Conservation (phyloP, 371 early-diverging fungal species). For the Gilbertella persicaria region DNA sequence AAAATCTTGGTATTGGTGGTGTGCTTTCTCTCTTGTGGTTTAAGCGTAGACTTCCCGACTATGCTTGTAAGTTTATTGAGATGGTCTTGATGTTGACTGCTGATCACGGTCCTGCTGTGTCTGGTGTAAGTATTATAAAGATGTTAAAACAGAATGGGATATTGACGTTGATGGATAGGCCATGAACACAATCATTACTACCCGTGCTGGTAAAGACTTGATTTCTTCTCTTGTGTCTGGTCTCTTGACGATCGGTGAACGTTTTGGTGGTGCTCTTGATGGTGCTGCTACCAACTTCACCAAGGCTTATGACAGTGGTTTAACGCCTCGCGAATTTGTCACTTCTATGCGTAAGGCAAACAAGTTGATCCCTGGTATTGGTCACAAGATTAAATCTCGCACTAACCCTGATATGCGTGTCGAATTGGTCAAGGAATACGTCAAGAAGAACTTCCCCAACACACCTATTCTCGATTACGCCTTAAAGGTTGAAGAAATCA, state of each 20-base stretch:
- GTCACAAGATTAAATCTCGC: constrained; percentile 98
- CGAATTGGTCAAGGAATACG: constrained; percentile 90
- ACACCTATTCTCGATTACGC: constrained; percentile 93
- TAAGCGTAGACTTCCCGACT: constrained; percentile 94
- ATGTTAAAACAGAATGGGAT: not conserved
- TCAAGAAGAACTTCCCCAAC: constrained; percentile 85
- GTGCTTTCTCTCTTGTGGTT: constrained; percentile 97
- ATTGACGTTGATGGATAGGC: constrained; percentile 51
- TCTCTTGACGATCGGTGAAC: constrained; percentile 94
- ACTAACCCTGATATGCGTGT: constrained; percentile 98
- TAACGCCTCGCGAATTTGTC: constrained; percentile 91
- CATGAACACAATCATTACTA: constrained; percentile 98
- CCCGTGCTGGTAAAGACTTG: constrained; percentile 97
- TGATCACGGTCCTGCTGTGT: constrained; percentile 92
- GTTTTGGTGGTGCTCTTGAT: constrained; percentile 97
- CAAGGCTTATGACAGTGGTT: constrained; percentile 85
- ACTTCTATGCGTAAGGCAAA: constrained; percentile 89
- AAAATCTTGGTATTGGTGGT: constrained; percentile 97
- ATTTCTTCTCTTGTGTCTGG: constrained; percentile 94
- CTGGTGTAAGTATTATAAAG: constrained; percentile 45
- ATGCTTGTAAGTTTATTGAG: constrained; percentile 96
- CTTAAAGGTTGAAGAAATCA: constrained; percentile 91
- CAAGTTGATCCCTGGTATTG: constrained; percentile 94
- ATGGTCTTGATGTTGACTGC: constrained; percentile 99
- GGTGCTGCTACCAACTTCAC: constrained; percentile 94